Percentiles rank a stretch among this genome's conserved stretches.
phyloP scores from a whole-genome alignment of 495 filamentous ascomycete genomes.

The Lichenothelia convexa region DNA sequence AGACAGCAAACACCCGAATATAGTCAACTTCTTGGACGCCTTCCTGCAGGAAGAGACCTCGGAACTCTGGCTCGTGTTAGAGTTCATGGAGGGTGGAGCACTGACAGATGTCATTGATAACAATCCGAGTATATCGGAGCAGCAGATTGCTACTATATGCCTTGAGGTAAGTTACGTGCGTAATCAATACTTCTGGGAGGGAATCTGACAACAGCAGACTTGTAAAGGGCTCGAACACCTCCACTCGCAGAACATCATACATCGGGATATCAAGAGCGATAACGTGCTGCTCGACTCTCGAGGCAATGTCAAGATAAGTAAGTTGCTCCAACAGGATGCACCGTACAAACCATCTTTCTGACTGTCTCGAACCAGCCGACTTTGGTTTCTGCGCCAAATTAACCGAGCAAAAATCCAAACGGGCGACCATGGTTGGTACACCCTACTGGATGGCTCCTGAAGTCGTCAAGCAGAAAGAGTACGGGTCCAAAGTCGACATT shows the following conservation, averaged over 20 bases:
- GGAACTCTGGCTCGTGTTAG: slow-evolving; percentile 98
- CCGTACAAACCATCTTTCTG: neutral
- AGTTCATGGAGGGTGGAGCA: slow-evolving; percentile 97
- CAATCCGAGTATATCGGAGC: slow-evolving; percentile 74
- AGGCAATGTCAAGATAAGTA: slow-evolving; percentile 96
- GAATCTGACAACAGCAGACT: slow-evolving; percentile 38
- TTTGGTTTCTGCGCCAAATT: slow-evolving; percentile 99
- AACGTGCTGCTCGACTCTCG: slow-evolving; percentile 87
- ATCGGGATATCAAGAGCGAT: slow-evolving; percentile 97
- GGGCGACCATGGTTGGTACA: slow-evolving; percentile 96
- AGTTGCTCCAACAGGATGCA: slow-evolving; percentile 17
- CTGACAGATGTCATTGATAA: slow-evolving; percentile 98
- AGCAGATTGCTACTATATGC: slow-evolving; percentile 95
- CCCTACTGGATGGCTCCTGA: slow-evolving; percentile 99
- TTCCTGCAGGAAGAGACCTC: slow-evolving; percentile 84
- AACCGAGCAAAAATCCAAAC: slow-evolving; percentile 89
- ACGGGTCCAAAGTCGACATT: slow-evolving; percentile 94
- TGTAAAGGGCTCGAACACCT: slow-evolving; percentile 88
- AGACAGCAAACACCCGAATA: slow-evolving; percentile 91
- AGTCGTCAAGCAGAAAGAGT: slow-evolving; percentile 98
- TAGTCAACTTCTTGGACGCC: slow-evolving; percentile 96
- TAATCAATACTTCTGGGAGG: neutral
- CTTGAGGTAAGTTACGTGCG: slow-evolving; percentile 47
- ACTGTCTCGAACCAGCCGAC: slow-evolving; percentile 48
- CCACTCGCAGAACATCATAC: slow-evolving; percentile 90